Conservation (phyloP, 2,329 filamentous ascomycete genomes). For the Arthrinium phaeospermum region DNA sequence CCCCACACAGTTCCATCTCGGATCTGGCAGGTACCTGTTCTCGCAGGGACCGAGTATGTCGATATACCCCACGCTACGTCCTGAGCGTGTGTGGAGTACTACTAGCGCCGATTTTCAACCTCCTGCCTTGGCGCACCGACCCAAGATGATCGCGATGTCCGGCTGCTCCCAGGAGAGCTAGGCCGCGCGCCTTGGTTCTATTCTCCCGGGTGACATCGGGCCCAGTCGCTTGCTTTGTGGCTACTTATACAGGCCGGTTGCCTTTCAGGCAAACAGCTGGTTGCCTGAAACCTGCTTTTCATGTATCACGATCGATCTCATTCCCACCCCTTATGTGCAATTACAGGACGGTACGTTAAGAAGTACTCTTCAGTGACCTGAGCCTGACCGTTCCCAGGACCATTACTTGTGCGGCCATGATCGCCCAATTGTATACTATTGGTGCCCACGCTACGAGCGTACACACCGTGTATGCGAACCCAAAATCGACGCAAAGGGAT, state of each 20-base stretch:
- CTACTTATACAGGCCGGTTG: background rate
- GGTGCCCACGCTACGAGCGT: constrained; percentile 21
- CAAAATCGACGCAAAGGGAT: constrained; percentile 39
- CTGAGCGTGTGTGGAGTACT: background rate
- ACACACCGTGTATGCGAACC: constrained; percentile 39
- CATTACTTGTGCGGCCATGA: constrained; percentile 36
- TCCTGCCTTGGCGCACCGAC: background rate
- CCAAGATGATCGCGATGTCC: background rate
- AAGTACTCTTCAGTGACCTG: too few species aligned
- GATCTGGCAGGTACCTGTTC: constrained; percentile 5
- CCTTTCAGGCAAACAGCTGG: background rate
- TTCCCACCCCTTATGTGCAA: too few species aligned
- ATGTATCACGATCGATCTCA: too few species aligned
- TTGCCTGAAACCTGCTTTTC: too few species aligned
- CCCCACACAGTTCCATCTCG: too few species aligned
- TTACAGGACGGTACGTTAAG: too few species aligned
- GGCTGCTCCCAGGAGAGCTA: background rate
- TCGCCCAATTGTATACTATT: background rate
- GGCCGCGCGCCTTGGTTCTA: background rate
- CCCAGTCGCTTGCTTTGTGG: background rate
- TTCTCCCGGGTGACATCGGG: background rate
- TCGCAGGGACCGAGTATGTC: background rate
- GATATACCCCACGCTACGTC: background rate
- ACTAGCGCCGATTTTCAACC: background rate
- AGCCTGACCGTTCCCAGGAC: constrained; percentile 29